Evolutionary conservation across 2,329 filamentous ascomycete species (phyloP), one percentile per base, ranked within the genome.

Genomic region (Thelonectria rubi): DNA sequence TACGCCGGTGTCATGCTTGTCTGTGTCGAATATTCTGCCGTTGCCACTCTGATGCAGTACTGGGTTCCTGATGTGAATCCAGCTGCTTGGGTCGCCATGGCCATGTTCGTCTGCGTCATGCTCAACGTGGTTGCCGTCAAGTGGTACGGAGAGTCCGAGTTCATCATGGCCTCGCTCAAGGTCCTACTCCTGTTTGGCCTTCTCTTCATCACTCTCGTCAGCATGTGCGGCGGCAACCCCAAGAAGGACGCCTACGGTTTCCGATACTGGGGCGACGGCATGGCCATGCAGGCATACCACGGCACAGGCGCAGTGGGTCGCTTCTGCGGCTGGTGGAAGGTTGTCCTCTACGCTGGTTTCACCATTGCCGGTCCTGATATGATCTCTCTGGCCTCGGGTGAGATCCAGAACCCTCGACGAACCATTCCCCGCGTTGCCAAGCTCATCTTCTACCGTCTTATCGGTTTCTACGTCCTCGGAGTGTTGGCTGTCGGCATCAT

Each of bases 401-500:
- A 91, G 75, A 84, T 88, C 17, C 83, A 88, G 69, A 89, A 90
- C 71, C 88, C 89, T 2, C 83, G 89, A 43, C 75, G 77, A 21
- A 84, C 87, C 30, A 86, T 93, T 75, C 90, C 90, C 1, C 84
- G 83, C 60, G 90, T 90, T 1, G 91, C 86, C 78, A 91, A 91
- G 65, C 87, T 87, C 47, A 88, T 92, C 34, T 92, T 92, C 76
- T 91, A 89, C 75, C 88, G 91, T 50, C 80, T 93, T 32, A 88
- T 88, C 0, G 77, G 83, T 1, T 92, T 93, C 77, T 92, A 92
- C 76, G 83, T 92, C n/a, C 80, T 92, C 73, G 65, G 80, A 81
- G 83, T 89, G 40, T 84, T 87, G 58, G 80, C 81, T 12, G 83
- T 85, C 2, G 79, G 82, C 14, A 81, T 88, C 48, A 78, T 85